Evolutionary conservation across 176 grass and related monocot genomes (phyloP).

Genomic region (Triticum dicoccoides): DNA sequence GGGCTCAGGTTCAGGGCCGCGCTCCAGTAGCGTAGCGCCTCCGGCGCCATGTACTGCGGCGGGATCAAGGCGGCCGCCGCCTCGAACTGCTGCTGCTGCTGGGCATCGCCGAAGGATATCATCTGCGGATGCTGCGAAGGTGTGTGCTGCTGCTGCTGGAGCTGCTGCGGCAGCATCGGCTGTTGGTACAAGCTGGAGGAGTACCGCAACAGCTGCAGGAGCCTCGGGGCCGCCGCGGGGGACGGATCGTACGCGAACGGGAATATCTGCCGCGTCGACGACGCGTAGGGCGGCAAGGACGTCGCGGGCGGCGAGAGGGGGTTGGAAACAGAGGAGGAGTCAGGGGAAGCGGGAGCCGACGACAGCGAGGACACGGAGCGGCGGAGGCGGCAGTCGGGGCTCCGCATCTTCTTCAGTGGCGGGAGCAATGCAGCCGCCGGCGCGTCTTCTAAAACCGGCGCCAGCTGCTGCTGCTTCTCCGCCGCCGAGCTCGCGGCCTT

Average conservation of each 20-base stretch:
- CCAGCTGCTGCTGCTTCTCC: conserved; percentile 23
- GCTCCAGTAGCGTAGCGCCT: conserved; percentile 67
- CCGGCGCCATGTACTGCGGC: conserved; percentile 44
- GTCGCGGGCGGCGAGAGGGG: conserved; percentile 35
- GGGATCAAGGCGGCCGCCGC: conserved; percentile 26
- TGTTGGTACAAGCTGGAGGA: conserved; percentile 41
- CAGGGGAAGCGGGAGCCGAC: conserved; percentile 36
- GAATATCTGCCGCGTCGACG: conserved; percentile 48
- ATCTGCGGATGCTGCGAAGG: conserved; percentile 47
- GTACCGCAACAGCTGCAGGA: conserved; percentile 33
- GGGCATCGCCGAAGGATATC: conserved; percentile 55
- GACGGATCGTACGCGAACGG: conserved; percentile 63
- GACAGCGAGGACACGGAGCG: conserved; percentile 30
- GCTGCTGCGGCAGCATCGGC: background rate
- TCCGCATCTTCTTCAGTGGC: conserved; percentile 64
- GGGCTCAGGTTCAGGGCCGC: conserved; percentile 79
- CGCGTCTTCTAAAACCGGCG: conserved; percentile 57
- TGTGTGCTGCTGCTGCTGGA: background rate
- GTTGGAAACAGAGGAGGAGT: conserved; percentile 55
- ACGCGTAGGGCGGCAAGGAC: background rate
- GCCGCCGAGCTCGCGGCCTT: conserved; percentile 24
- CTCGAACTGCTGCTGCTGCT: conserved; percentile 13
- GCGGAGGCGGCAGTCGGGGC: conserved; percentile 43
- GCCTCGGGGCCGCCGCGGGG: background rate
- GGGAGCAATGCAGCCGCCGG: conserved; percentile 43